Evolutionary conservation across 202 grass and related monocot genomes (phyloP).

Genomic region (Thinopyrum obtusiflorum): DNA sequence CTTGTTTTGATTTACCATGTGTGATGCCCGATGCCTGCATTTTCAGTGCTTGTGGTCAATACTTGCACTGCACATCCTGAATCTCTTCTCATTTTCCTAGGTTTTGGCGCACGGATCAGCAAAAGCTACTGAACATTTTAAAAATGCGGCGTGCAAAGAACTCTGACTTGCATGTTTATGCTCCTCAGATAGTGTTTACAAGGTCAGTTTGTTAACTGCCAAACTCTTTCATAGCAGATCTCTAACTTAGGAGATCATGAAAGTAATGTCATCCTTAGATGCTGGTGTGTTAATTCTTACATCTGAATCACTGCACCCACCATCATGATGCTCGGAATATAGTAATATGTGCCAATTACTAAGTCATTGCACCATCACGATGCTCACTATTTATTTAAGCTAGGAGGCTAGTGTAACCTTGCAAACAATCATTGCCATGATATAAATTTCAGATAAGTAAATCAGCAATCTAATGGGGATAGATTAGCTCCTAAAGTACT

Average conservation of each 20-base stretch:
- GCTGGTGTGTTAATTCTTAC: no score
- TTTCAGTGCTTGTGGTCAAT: background rate
- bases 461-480: background rate
- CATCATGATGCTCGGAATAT: background rate
- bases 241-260: background rate
- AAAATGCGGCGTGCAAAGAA: slow-evolving; percentile 81
- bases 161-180: slow-evolving; percentile 37
- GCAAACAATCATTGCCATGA: background rate
- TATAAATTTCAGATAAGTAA: background rate
- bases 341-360: background rate
- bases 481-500: background rate
- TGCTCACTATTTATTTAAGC: background rate
- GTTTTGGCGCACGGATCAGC: slow-evolving; percentile 90
- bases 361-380: background rate
- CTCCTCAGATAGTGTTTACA: slow-evolving; percentile 91
- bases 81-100: slow-evolving; percentile 37
- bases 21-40: background rate
- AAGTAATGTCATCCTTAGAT: background rate
- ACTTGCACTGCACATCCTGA: slow-evolving; percentile 2
- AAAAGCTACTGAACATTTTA: slow-evolving; percentile 89
- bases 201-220: slow-evolving; percentile 40
- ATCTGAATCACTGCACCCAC: background rate
- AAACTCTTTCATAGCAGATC: slow-evolving; percentile 9
- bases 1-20: background rate
- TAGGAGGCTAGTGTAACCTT: background rate